Evolutionary conservation across 805 yeast genomes (phyloP), one percentile per base, ranked within the genome.

Genomic region (Lipomyces sp.): DNA sequence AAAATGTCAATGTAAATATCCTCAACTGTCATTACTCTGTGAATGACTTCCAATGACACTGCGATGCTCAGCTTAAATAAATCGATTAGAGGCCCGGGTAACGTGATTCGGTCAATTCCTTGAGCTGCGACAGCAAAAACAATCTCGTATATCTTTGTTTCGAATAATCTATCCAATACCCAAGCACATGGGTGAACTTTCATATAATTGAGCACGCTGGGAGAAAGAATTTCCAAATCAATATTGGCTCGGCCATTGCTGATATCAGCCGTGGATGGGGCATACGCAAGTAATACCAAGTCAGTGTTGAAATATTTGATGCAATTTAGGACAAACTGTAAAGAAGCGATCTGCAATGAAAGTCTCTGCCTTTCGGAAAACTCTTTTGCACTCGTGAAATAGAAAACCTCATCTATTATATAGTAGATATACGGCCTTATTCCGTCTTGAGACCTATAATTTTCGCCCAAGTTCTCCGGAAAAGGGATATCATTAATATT

Each of bases 391-490:
- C 69, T 62, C 0, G 68, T 50, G 2, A 86, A 70, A 23, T 79
- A 76, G 57, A 89, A 79, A 0, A 89, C 79, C 38, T 84, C 85
- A 11, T 75, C 69, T n/a, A 85, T 62, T 13, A 89, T 64, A 60
- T 79, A 88, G 46, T 87, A 91, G 47, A 86, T 65, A 61, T 90
- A 91, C 2, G 93, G 88, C 79, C 89, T 80, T 4, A 88, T 67
- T 1, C 96, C 95, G 2, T 43, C 37, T 16, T 73, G 74, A 29
- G 71, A 77, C 60, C 95, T 75, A 56, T 81, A 77, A 0, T 73
- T 71, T 2, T 65, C 64, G 0, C 96, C 96, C 24, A 88, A 65
- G 45, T 76, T 79, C 5, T 70, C 60, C 0, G 95, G 95, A 60
- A 74, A 84, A 11, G 80, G 73, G 13, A 82, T 62, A 32, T 71